These are phyloP conservation scores for Mycena albidolilacea DNA, from an alignment of 768 basidiomycete genomes.

Conservation along the genomic window DNA sequence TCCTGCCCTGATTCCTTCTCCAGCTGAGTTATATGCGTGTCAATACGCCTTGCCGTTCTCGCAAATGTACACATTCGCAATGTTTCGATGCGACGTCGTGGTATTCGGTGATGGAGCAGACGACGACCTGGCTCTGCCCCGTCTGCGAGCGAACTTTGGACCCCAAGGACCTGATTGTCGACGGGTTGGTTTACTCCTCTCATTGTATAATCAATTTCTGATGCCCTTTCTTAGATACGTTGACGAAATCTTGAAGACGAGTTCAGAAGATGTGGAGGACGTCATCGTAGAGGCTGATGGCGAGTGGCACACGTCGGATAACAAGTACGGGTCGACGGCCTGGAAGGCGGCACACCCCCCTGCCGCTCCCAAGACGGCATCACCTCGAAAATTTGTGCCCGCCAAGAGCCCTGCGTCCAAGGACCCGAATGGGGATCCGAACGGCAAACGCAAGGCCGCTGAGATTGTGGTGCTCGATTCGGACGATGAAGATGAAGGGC, in stretches of 20 bases:
- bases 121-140: constrained; percentile 96
- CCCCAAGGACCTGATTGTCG: constrained; percentile 88
- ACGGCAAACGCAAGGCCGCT: constrained; percentile 62
- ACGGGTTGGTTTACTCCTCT: constrained; percentile 73
- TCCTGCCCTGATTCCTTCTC: neutral
- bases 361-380: constrained; percentile 39
- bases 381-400: constrained; percentile 52
- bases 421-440: constrained; percentile 50
- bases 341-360: constrained; percentile 75
- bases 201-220: constrained; percentile 8
- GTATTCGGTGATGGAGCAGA: constrained; percentile 96
- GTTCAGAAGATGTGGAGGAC: constrained; percentile 88
- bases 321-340: constrained; percentile 80
- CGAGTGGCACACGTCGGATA: constrained; percentile 95
- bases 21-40: constrained; percentile 92
- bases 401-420: constrained; percentile 43
- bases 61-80: constrained; percentile 89
- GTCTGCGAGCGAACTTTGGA: constrained; percentile 89
- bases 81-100: constrained; percentile 97
- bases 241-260: constrained; percentile 84
- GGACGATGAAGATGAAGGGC: constrained; percentile 84
- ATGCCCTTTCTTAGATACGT: constrained; percentile 74
- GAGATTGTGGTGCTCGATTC: constrained; percentile 81
- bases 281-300: constrained; percentile 95
- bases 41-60: constrained; percentile 86